A percentile compares a stretch with the other conserved stretches of the same genome.
phyloP scores from a whole-genome alignment of 768 basidiomycete species.

The Clavaria fumosa region DNA sequence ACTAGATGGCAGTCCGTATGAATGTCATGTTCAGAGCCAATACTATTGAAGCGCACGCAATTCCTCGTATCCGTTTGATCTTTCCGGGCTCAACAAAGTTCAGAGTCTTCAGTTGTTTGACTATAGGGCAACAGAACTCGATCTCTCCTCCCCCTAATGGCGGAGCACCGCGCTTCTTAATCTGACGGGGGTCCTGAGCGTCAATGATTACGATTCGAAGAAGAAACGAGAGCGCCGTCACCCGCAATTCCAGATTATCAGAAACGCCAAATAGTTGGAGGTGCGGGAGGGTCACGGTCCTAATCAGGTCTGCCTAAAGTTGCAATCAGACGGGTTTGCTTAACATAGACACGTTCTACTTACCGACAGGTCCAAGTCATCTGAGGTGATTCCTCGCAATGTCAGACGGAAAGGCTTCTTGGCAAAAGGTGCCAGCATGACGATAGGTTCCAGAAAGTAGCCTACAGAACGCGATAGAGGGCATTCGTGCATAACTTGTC shows the following conservation, averaged over 20 bases:
- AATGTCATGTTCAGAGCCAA: too few species aligned
- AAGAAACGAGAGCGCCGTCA: conserved; percentile 19
- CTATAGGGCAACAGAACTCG: conserved; percentile 83
- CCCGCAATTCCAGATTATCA: conserved; percentile 80
- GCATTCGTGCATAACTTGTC: conserved; percentile 70
- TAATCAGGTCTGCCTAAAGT: conserved; percentile 64
- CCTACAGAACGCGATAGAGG: conserved; percentile 80
- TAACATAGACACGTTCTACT: conserved; percentile 11
- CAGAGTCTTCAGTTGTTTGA: conserved; percentile 82
- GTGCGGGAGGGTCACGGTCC: conserved; percentile 84
- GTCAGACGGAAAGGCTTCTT: conserved; percentile 77
- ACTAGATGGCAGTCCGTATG: too few species aligned
- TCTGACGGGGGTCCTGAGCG: conserved; percentile 34
- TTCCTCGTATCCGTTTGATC: conserved; percentile 88
- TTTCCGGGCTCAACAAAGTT: conserved; percentile 87
- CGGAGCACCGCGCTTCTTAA: conserved; percentile 85
- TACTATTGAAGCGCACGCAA: conserved; percentile 44
- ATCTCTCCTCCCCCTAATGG: conserved; percentile 90
- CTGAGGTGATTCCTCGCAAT: conserved; percentile 81
- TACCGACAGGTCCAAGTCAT: conserved; percentile 84
- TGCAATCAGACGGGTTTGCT: not conserved
- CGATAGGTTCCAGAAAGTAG: conserved; percentile 83
- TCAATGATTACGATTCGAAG: conserved; percentile 2
- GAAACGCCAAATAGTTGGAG: conserved; percentile 81
- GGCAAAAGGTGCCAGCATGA: conserved; percentile 85